Conservation (phyloP, 2,329 filamentous ascomycete species). For the Mollisia scopiformis region DNA sequence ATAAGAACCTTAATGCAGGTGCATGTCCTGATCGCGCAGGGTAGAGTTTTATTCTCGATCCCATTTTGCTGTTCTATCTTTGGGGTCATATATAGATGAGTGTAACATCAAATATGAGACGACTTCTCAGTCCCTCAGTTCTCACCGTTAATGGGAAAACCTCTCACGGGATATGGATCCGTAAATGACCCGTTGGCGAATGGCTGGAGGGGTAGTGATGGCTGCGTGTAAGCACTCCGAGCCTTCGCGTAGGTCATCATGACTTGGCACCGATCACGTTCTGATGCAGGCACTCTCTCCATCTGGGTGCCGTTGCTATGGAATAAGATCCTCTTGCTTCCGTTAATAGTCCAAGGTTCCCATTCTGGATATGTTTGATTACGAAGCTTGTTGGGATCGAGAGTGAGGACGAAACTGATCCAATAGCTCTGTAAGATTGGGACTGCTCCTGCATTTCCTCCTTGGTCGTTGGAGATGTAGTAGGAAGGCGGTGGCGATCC, state of each 20-base stretch:
- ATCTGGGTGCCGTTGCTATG: conserved; percentile 13
- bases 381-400: conserved; percentile 61
- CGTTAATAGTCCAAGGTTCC: conserved; percentile 8
- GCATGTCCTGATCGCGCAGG: neutral
- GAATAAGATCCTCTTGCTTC: conserved; percentile 8
- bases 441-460: conserved; percentile 58
- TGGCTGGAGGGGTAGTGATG: conserved; percentile 7
- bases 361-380: neutral
- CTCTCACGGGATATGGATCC: conserved; percentile 10
- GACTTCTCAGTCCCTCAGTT: neutral
- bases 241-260: conserved; percentile 17
- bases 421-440: conserved; percentile 70
- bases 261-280: conserved; percentile 11
- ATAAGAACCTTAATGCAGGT: neutral
- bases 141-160: neutral
- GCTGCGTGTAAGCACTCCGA: conserved; percentile 9
- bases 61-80: neutral
- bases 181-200: conserved; percentile 18
- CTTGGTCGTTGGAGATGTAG: conserved; percentile 47
- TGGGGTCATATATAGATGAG: neutral
- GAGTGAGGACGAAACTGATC: conserved; percentile 69
- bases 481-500: conserved; percentile 36
- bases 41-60: neutral
- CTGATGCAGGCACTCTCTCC: conserved; percentile 13
- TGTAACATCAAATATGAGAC: neutral